Base-by-base conservation (phyloP, 2,329 filamentous ascomycete genomes). In the Fusarium sp. region DNA sequence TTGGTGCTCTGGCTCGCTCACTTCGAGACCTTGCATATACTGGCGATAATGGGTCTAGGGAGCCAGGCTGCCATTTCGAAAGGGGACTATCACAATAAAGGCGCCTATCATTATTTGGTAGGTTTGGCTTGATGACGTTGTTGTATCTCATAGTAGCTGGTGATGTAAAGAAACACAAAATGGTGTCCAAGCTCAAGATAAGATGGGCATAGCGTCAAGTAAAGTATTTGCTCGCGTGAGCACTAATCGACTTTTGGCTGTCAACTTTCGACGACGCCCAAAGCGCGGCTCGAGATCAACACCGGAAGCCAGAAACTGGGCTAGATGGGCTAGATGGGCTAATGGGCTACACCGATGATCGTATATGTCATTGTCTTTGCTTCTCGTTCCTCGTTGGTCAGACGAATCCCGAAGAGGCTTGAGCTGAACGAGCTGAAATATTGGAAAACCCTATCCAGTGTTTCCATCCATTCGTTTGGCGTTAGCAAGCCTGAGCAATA, bases 51-150 rank as follows among this genome's bases (percentile, higher is more conserved):
- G 63, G 63, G n/a, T 66, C 63, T 2, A 49, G 42, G 4, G 44
- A 58, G 2, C 26, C 35, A 11, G 22, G 6, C 3, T 66, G 41
- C 14, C 42, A 55, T 31, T 42, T 36, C 0, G 47, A 28, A 2
- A 41, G 22, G 3, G n/a, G 4, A 0, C 5, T n/a, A 7, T 44
- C 22, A 2, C 31, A 4, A 8, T 17, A 9, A 18, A 8, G 10
- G 3, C 7, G 18, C 5, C 13, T 31, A 2, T 13, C 15, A 5
- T 26, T 24, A 14, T 6, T 31, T 3, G 22, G 33, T 13, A 35
- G n/a, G 15, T 9, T 33, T 22, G 6, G 26, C 7, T 26, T 51
- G 15, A 51, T 26, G 17, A 7, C 15, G 14, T 10, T 38, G 10
- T 47, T 44, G 26, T 39, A 8, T 28, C 63, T 63, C 63, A 45